Evolutionary conservation across 2,329 filamentous ascomycete species (phyloP).

Genomic region (Myriosclerotinia curreyana): DNA sequence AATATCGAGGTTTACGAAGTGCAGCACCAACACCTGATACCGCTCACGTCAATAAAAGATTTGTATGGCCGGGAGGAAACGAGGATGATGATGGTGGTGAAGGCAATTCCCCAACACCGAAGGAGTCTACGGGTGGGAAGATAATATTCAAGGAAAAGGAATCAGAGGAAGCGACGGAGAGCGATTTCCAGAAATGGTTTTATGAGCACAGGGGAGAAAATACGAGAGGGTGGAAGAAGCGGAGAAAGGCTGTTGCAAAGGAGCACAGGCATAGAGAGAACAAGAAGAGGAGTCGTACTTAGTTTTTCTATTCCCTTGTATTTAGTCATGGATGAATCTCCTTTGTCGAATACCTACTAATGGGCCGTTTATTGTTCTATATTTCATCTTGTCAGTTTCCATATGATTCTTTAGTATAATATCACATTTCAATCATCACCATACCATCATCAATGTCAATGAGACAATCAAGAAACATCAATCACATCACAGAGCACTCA

Average conservation of each 20-base stretch:
- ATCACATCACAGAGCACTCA: background rate
- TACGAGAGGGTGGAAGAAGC: constrained; percentile 64
- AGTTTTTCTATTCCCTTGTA: background rate
- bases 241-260: constrained; percentile 61
- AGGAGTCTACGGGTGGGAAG: constrained; percentile 24
- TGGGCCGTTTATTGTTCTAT: background rate
- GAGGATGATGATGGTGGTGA: constrained; percentile 46
- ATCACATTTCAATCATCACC: background rate
- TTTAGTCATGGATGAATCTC: constrained; percentile 11
- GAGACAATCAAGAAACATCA: background rate
- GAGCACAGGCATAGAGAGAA: constrained; percentile 66
- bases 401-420: background rate
- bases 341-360: background rate
- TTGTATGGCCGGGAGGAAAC: constrained; percentile 52
- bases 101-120: constrained; percentile 33
- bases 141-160: constrained; percentile 27
- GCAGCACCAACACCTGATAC: constrained; percentile 95
- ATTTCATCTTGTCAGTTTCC: background rate
- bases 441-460: background rate
- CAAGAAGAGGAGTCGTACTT: constrained; percentile 46
- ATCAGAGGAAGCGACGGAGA: constrained; percentile 33
- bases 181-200: constrained; percentile 65
- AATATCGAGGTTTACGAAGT: constrained; percentile 72
- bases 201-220: constrained; percentile 64
- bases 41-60: constrained; percentile 66